Evolutionary conservation across 2,329 filamentous ascomycete genomes (phyloP).

Genomic region (Xylariomycetidae sp.): DNA sequence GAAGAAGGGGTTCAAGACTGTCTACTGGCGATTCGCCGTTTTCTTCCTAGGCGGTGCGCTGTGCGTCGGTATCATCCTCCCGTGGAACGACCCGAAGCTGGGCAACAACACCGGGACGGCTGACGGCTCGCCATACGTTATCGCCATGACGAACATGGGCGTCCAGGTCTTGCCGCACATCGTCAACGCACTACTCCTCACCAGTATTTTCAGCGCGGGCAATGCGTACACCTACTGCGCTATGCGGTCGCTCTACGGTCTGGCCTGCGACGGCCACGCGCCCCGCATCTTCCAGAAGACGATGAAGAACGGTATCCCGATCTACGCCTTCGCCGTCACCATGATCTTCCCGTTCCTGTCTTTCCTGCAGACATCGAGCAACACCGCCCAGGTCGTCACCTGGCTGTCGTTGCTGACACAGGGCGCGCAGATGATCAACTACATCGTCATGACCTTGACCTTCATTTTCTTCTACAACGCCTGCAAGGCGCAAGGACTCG

Average conservation of each 20-base stretch:
- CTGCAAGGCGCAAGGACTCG: slow-evolving; percentile 41
- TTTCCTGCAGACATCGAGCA: slow-evolving; percentile 36
- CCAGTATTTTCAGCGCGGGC: slow-evolving; percentile 53
- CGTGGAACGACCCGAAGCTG: slow-evolving; percentile 54
- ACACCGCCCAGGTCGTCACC: slow-evolving; percentile 24
- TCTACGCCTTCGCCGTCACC: slow-evolving; percentile 54
- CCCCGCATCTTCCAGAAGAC: slow-evolving; percentile 46
- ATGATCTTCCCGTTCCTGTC: slow-evolving; percentile 57
- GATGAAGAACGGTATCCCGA: slow-evolving; percentile 53
- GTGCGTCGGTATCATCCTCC: slow-evolving; percentile 55
- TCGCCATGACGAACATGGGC: slow-evolving; percentile 52
- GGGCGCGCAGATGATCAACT: slow-evolving; percentile 48
- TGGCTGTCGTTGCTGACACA: slow-evolving; percentile 34
- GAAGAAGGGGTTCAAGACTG: slow-evolving; percentile 58
- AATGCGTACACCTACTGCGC: slow-evolving; percentile 58
- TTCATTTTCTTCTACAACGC: slow-evolving; percentile 54
- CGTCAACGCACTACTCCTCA: slow-evolving; percentile 56
- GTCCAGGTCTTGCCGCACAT: slow-evolving; percentile 51
- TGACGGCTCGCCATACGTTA: slow-evolving; percentile 50
- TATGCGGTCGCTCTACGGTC: slow-evolving; percentile 53
- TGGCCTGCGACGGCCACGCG: slow-evolving; percentile 51
- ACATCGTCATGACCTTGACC: slow-evolving; percentile 53
- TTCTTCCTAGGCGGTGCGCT: slow-evolving; percentile 64
- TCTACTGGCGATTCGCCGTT: slow-evolving; percentile 58
- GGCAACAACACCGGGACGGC: slow-evolving; percentile 37